A percentile compares a stretch with the other conserved stretches of the same genome.
These are phyloP conservation scores for Prototheca cutis DNA, from an alignment of 163 green algal genomes.

Conservation along the genomic window DNA sequence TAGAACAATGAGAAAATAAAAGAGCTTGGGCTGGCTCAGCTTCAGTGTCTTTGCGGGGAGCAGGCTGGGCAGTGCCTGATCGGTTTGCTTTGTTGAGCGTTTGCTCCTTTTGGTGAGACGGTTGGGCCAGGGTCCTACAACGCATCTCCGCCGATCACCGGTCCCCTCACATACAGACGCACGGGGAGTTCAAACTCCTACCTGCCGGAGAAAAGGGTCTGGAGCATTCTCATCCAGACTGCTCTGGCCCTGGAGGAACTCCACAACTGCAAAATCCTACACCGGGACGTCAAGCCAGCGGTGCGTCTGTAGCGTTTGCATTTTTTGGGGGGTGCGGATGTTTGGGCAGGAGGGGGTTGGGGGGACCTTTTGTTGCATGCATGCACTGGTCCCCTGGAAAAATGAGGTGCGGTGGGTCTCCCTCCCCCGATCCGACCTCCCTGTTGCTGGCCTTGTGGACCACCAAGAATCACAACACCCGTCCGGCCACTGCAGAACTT, in stretches of 20 bases:
- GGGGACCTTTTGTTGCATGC: no score
- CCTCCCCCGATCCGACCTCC: no score
- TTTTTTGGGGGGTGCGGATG: no score
- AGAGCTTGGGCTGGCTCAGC: no score
- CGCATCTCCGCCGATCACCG: not conserved
- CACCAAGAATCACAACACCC: not conserved
- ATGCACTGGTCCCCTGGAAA: no score
- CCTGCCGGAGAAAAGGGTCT: constrained; percentile 41
- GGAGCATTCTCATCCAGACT: constrained; percentile 34
- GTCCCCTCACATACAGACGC: not conserved
- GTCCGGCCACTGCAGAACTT: constrained; percentile 9
- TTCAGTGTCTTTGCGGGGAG: no score
- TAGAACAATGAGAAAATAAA: no score
- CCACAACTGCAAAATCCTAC: constrained; percentile 34
- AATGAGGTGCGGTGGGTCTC: no score
- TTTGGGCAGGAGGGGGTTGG: not conserved
- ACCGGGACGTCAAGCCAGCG: constrained; percentile 43
- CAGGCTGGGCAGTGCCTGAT: no score
- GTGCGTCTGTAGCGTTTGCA: no score
- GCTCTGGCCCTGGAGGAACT: constrained; percentile 42
- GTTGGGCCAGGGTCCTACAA: not conserved
- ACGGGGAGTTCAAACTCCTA: constrained; percentile 16
- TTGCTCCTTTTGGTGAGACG: no score
- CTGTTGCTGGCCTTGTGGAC: not conserved
- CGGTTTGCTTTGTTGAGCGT: no score